phyloP scores from a whole-genome alignment of 306 rosid genomes.

The Arachis stenosperma region DNA sequence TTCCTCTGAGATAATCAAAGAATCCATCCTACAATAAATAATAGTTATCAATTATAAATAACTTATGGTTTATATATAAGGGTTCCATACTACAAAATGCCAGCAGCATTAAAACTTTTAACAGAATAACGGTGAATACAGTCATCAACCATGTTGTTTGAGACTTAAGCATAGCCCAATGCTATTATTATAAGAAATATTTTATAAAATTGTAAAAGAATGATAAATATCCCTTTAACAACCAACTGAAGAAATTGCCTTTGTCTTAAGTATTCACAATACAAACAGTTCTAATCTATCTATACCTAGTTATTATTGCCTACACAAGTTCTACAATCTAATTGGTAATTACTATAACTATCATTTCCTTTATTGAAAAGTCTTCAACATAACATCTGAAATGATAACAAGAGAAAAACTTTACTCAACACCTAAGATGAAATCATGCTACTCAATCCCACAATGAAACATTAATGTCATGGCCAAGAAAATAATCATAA shows the following conservation, averaged over 20 bases:
- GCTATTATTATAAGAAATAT: background rate
- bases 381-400: background rate
- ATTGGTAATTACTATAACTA: conserved; percentile 11
- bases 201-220: conserved; percentile 9
- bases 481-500: background rate
- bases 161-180: conserved; percentile 15
- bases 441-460: conserved; percentile 12
- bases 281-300: too few species aligned
- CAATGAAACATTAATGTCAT: background rate
- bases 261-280: background rate
- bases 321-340: conserved; percentile 12
- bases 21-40: conserved; percentile 75
- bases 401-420: conserved; percentile 16
- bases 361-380: conserved; percentile 13
- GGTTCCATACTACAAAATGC: conserved; percentile 14
- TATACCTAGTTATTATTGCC: background rate
- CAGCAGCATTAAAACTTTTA: conserved; percentile 25
- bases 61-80: conserved; percentile 28
- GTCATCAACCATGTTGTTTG: conserved; percentile 30
- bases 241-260: conserved; percentile 8
- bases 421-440: background rate
- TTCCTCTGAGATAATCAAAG: conserved; percentile 82
- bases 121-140: conserved; percentile 33
- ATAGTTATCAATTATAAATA: conserved; percentile 11
- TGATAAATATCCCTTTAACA: conserved; percentile 22